These are phyloP conservation scores for Alternaria postmessia DNA, from an alignment of 2,329 filamentous ascomycete genomes.

Conservation along the genomic window DNA sequence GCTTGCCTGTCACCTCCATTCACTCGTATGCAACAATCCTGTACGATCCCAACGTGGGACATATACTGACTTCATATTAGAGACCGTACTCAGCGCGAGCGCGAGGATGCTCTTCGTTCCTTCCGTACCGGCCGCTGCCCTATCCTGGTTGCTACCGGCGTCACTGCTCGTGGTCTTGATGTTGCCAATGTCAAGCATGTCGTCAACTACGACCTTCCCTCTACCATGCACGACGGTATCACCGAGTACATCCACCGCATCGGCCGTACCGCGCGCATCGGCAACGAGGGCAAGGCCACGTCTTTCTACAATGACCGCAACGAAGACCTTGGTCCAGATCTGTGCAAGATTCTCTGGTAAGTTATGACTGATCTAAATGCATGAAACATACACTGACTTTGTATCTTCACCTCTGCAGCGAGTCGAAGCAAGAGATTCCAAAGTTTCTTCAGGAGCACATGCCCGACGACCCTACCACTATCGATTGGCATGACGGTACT, in stretches of 20 bases:
- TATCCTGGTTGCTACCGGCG: constrained; percentile 84
- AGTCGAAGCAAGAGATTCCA: constrained; percentile 61
- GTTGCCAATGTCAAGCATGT: constrained; percentile 87
- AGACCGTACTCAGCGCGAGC: constrained; percentile 86
- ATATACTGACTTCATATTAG: background rate
- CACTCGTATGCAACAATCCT: constrained; percentile 60
- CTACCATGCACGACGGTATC: constrained; percentile 79
- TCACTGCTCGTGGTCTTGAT: constrained; percentile 88
- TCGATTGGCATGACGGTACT: constrained; percentile 63
- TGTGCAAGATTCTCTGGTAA: constrained; percentile 74
- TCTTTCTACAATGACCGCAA: constrained; percentile 88
- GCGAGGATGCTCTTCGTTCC: constrained; percentile 87
- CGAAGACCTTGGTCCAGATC: constrained; percentile 72
- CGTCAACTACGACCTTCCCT: constrained; percentile 91
- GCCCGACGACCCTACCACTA: constrained; percentile 62
- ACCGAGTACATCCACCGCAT: constrained; percentile 95
- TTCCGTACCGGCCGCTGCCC: constrained; percentile 80
- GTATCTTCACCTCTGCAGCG: background rate
- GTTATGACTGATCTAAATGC: constrained; percentile 65
- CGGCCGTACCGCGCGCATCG: constrained; percentile 93
- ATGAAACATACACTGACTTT: background rate
- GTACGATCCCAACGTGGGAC: background rate
- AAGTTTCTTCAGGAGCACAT: constrained; percentile 77
- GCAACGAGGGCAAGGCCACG: constrained; percentile 82
- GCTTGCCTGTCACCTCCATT: constrained; percentile 85